Conservation (phyloP, 2,329 filamentous ascomycete species). For the Colletotrichum scovillei region DNA sequence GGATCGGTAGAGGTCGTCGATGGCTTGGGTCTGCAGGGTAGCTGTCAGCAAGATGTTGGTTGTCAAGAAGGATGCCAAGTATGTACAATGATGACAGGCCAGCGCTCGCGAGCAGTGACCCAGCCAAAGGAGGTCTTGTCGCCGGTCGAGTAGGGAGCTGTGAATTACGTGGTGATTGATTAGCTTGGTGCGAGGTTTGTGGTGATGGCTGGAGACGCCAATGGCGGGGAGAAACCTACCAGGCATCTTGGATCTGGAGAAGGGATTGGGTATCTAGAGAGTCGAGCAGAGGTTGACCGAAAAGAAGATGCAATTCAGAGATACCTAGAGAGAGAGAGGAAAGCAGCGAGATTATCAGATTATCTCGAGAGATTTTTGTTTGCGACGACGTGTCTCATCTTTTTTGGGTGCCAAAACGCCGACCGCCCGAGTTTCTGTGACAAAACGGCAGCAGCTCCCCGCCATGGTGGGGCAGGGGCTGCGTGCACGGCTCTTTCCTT, state of each 20-base stretch:
- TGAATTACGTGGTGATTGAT: background rate
- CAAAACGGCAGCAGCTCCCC: conserved; percentile 9
- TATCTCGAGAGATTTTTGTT: background rate
- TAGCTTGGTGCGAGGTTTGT: conserved; percentile 12
- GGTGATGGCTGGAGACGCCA: background rate
- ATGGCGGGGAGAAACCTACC: background rate
- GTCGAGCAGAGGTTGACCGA: too few relatives aligned
- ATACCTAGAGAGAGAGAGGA: too few relatives aligned
- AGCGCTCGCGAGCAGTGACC: conserved; percentile 85
- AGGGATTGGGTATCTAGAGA: too few relatives aligned
- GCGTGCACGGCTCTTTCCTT: background rate
- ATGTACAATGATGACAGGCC: conserved; percentile 90
- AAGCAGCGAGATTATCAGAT: background rate
- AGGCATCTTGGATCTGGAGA: conserved; percentile 20
- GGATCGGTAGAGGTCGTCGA: conserved; percentile 92
- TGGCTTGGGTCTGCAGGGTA: conserved; percentile 79
- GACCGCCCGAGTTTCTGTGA: conserved; percentile 10
- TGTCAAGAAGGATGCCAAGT: background rate
- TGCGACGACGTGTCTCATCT: conserved; percentile 16
- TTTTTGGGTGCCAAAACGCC: background rate
- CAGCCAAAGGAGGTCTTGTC: conserved; percentile 90
- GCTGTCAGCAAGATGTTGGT: conserved; percentile 36
- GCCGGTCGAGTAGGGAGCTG: conserved; percentile 81
- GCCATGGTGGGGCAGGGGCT: conserved; percentile 24
- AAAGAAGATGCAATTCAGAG: background rate